Conservation (phyloP, 2,329 filamentous ascomycete genomes). For the Exophiala alcalophila region DNA sequence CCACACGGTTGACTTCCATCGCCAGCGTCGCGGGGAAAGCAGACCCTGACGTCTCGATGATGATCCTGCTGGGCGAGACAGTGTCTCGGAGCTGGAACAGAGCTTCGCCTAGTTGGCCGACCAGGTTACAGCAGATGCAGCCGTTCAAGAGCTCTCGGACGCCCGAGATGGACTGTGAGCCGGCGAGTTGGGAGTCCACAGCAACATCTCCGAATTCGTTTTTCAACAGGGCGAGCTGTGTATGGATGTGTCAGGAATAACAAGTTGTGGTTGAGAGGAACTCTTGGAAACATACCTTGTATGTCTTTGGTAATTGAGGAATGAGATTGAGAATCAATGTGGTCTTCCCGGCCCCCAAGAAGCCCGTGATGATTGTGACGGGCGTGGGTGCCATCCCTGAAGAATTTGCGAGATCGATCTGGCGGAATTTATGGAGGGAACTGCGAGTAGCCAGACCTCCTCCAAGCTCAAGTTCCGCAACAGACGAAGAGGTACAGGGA, state of each 20-base stretch:
- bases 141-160: constrained; percentile 93
- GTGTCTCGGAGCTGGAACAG: constrained; percentile 67
- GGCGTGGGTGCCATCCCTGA: constrained; percentile 67
- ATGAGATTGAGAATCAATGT: constrained; percentile 92
- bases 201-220: constrained; percentile 97
- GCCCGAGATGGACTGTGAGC: constrained; percentile 76
- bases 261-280: no score
- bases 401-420: no score
- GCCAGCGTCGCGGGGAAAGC: constrained; percentile 86
- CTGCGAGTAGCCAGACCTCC: no score
- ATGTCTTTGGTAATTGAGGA: constrained; percentile 80
- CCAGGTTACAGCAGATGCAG: constrained; percentile 98
- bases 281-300: constrained; percentile 46
- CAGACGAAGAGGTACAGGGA: no score
- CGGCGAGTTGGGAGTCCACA: constrained; percentile 86
- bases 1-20: constrained; percentile 81
- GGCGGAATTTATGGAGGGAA: no score
- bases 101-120: constrained; percentile 81
- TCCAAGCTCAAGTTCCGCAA: no score
- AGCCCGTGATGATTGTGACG: constrained; percentile 93
- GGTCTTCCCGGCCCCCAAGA: constrained; percentile 93
- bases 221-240: constrained; percentile 86
- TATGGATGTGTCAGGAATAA: not conserved
- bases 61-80: constrained; percentile 72
- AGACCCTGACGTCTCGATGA: constrained; percentile 88